Conservation (phyloP, 177 flowering plant species). For the Tripterygium wilfordii region DNA sequence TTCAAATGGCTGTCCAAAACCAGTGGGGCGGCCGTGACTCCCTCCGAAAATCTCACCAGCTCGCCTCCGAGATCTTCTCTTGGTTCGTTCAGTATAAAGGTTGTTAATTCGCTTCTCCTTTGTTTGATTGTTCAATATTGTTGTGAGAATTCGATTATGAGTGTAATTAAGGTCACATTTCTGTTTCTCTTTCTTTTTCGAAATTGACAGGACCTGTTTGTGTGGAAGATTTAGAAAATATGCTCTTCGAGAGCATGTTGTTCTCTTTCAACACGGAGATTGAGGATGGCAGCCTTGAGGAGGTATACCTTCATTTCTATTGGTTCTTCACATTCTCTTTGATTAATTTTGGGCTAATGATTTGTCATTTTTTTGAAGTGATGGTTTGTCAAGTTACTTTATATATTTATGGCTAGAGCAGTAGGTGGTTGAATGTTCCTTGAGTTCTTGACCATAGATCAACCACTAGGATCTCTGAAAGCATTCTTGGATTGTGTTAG, state of each 20-base stretch:
- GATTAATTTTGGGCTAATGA: no score
- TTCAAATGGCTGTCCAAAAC: conserved; percentile 58
- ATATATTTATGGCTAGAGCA: no score
- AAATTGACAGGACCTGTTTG: conserved; percentile 23
- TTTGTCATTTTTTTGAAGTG: no score
- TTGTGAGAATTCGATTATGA: neutral
- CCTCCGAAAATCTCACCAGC: conserved; percentile 40
- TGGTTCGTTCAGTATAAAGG: conserved; percentile 52
- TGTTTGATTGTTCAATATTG: neutral
- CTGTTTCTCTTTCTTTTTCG: neutral
- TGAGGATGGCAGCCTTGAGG: conserved; percentile 77
- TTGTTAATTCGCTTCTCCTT: conserved; percentile 1
- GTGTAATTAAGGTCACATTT: neutral
- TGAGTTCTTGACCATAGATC: no score
- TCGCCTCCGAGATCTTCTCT: conserved; percentile 40
- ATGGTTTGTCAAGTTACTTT: no score
- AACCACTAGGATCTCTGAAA: no score
- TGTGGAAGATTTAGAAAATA: conserved; percentile 55
- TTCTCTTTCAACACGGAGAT: conserved; percentile 55
- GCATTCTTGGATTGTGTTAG: no score
- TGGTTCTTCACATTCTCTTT: no score
- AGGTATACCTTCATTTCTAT: conserved; percentile 24
- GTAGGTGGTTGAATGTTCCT: no score
- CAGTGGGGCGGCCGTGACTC: conserved; percentile 73
- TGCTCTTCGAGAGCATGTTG: conserved; percentile 47